A percentile compares a stretch with the other conserved stretches of the same genome.
Evolutionary conservation across 495 filamentous ascomycete genomes (phyloP).

Genomic region (Tuber aestivum): DNA sequence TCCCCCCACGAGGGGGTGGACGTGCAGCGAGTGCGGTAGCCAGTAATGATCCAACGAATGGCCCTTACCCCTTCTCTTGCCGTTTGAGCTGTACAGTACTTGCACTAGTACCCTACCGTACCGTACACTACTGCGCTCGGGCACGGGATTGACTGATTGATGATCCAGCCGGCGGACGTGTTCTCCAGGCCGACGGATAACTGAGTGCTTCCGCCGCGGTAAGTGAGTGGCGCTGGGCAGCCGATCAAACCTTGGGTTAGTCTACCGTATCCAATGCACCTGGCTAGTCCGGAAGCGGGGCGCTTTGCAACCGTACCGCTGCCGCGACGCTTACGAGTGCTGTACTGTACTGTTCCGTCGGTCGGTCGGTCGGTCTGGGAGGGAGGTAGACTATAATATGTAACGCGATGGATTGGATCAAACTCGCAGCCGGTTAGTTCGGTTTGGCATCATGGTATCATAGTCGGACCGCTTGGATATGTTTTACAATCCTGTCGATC

Average conservation of each 20-base stretch:
- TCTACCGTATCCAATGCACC: too few relatives aligned
- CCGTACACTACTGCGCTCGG: not conserved
- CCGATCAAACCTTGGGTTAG: too few relatives aligned
- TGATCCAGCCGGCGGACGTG: not conserved
- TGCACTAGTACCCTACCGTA: too few relatives aligned
- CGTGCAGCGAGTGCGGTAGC: not conserved
- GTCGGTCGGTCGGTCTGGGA: too few relatives aligned
- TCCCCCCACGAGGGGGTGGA: too few relatives aligned
- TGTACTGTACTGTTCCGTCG: too few relatives aligned
- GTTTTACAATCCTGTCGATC: not conserved
- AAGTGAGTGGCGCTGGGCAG: too few relatives aligned
- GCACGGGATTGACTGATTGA: not conserved
- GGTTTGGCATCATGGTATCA: not conserved
- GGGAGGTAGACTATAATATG: too few relatives aligned
- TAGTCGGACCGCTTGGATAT: not conserved
- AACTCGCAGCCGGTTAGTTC: too few relatives aligned
- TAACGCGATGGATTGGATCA: too few relatives aligned
- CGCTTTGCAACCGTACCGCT: not conserved
- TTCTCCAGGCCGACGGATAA: not conserved
- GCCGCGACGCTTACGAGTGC: not conserved
- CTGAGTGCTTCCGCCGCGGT: not conserved
- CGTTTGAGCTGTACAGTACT: not conserved
- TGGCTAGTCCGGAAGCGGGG: not conserved
- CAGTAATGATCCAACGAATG: not conserved
- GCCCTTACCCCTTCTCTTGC: not conserved